Base-by-base conservation (phyloP, 208 protist genomes). In the Phytomonas sp. region DNA sequence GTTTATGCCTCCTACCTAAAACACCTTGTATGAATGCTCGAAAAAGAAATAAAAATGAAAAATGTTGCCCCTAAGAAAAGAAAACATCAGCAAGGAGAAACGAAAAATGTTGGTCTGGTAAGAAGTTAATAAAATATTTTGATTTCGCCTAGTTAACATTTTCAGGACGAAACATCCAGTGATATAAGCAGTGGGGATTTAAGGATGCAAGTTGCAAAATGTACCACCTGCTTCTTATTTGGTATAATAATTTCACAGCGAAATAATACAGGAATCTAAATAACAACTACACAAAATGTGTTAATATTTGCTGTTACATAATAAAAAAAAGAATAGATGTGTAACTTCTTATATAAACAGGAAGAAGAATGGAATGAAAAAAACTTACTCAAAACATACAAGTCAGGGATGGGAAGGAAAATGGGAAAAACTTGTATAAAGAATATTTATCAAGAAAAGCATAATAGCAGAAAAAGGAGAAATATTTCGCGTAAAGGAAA, bases 1-100 rank as follows among this genome's bases (percentile, higher is more conserved):
- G 36, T 70, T 60, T 29, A 62, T 36, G 45, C 32, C 36, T 42
- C 66, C 36, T 63, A 30, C 66, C 52, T 16, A 32, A 37, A 49
- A 72, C 61, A 63, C 29, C 66, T 42, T 60, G 29, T 40, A 12
- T 61, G 32, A 70, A 60, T 56, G n/a, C 37, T 40, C 37, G 32
- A 59, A 62, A 67, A 61, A 0, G 29, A 69, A 68, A 68, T 60
- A 69, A 0, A 56, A 68, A 67, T 67, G 29, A 26, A n/a, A 64
- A 67, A 60, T 31, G 8, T 26, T 52, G 4, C 2, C 8, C 32
- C 31, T 33, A 19, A 68, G 68, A 69, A 67, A 14, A 63, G 37
- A 29, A 63, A 56, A n/a, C 0, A 63, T 37, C n/a, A 67, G 52
- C 61, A 37, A 69, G 49, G 31, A 34, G 32, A 61, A 70, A 70